A percentile compares a stretch with the other conserved stretches of the same genome.
Evolutionary conservation across 2,329 filamentous ascomycete genomes (phyloP).

Genomic region (Fusarium concolor): DNA sequence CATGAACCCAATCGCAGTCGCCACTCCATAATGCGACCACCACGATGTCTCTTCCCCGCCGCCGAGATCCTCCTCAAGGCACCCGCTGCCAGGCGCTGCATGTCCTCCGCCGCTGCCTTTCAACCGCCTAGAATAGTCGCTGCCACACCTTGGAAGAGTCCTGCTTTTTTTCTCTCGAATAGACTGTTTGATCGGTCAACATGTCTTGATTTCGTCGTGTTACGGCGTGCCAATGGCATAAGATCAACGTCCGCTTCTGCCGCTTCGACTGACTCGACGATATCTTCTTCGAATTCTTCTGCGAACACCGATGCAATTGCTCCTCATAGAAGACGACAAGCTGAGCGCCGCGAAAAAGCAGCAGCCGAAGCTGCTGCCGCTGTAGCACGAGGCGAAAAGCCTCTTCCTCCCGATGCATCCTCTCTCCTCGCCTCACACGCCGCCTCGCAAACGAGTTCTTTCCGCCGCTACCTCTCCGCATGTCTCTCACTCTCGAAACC

Average conservation of each 20-base stretch:
- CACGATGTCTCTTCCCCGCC: conserved; percentile 48
- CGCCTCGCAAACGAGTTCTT: conserved; percentile 62
- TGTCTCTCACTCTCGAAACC: conserved; percentile 96
- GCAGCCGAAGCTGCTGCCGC: conserved; percentile 38
- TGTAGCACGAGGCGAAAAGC: conserved; percentile 36
- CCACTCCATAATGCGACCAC: conserved; percentile 51
- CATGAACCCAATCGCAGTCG: conserved; percentile 47
- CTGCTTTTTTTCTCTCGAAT: conserved; percentile 53
- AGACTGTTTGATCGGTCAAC: conserved; percentile 52
- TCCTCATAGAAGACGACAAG: conserved; percentile 53
- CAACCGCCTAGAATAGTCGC: conserved; percentile 42
- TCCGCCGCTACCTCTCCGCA: conserved; percentile 77
- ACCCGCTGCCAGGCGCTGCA: conserved; percentile 45
- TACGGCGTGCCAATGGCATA: conserved; percentile 45
- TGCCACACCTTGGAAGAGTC: conserved; percentile 28
- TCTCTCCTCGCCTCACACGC: conserved; percentile 66
- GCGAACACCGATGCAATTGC: conserved; percentile 42
- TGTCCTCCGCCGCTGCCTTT: conserved; percentile 46
- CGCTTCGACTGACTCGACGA: conserved; percentile 24
- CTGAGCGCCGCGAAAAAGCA: conserved; percentile 43
- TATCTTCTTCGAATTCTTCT: conserved; percentile 33
- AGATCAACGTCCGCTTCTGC: conserved; percentile 44
- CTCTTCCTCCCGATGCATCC: conserved; percentile 64
- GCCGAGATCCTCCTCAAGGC: conserved; percentile 45
- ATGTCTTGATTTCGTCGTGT: conserved; percentile 52